Base-by-base conservation (phyloP, 495 filamentous ascomycete genomes). In the Aspergillus coremiiformis region DNA sequence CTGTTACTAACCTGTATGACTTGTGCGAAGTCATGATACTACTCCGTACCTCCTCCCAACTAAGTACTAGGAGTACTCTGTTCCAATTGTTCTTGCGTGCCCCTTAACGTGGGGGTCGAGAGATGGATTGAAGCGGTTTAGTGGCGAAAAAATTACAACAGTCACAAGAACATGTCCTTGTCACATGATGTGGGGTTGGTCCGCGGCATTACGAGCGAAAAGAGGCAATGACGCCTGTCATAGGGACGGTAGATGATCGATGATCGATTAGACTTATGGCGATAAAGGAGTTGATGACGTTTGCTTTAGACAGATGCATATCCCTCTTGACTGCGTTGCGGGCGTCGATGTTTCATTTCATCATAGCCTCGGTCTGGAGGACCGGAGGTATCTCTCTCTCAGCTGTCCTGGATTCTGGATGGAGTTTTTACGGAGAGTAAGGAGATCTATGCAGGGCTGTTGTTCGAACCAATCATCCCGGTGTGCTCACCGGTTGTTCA, bases 131-230 rank as follows among this genome's bases (percentile, higher is more conserved):
- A 44, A 49, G 43, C 39, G 44, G 24, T 11, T 33, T 49, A 32
- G 55, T 57, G 55, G 55, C 55, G 24, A 59, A 52, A 32, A 22
- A 35, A 17, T 33, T 32, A 23, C 11, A 9, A 26, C 51, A 54
- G 59, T 62, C 59, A 62, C 59, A 56, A 62, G 59, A 48, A 46
- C 53, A 50, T 49, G n/a, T 27, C 43, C 37, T 35, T 37, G 52
- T 62, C 60, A 62, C 60, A 62, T 62, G 60, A 62, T 55, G 56
- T 54, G 54, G 51, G 46, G 55, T 53, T 37, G 53, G 47, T 47
- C 53, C 53, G 49, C 54, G 55, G 48, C 45, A 48, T 59, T 53
- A 39, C 48, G 19, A 21, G 20, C 8, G 12, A 39, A 5, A 17
- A 47, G 32, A 35, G 32, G 32, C 32, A 35, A 35, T 29, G 1